phyloP scores from a whole-genome alignment of 371 early-diverging fungal genomes.

The Phascolomyces articulosus region DNA sequence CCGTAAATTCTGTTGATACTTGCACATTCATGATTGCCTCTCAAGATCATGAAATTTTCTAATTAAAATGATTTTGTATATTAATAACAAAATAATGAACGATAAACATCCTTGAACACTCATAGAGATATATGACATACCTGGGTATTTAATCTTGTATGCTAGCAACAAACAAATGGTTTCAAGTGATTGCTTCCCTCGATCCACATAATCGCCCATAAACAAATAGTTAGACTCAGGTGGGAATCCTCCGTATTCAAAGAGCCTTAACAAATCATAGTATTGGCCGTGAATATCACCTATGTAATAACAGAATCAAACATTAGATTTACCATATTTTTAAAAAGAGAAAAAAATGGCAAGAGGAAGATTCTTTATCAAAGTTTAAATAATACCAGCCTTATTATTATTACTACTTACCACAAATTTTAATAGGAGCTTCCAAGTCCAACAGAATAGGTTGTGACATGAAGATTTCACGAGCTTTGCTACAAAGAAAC shows the following conservation, averaged over 20 bases:
- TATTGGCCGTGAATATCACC: conserved; percentile 96
- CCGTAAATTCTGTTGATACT: conserved; percentile 96
- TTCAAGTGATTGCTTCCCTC: conserved; percentile 95
- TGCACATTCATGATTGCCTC: conserved; percentile 98
- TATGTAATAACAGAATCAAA: no score
- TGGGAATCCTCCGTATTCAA: conserved; percentile 86
- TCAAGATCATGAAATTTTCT: conserved; percentile 91
- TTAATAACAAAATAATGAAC: background rate
- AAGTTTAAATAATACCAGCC: background rate
- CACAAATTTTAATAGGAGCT: conserved; percentile 96
- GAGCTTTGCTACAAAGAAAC: conserved; percentile 83
- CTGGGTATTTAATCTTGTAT: conserved; percentile 92
- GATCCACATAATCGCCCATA: conserved; percentile 96
- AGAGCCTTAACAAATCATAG: conserved; percentile 85
- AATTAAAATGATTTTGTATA: conserved; percentile 15
- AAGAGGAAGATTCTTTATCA: background rate
- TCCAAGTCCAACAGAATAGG: conserved; percentile 92
- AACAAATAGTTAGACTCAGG: conserved; percentile 90
- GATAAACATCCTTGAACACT: background rate
- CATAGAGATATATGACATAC: background rate
- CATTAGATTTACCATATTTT: no score
- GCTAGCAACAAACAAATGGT: conserved; percentile 90
- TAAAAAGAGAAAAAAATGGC: no score
- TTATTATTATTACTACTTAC: conserved; percentile 48
- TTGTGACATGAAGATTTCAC: conserved; percentile 92